These are phyloP conservation scores for Ustilago shanxiensis DNA, from an alignment of 1,284 basidiomycete species.

Conservation along the genomic window DNA sequence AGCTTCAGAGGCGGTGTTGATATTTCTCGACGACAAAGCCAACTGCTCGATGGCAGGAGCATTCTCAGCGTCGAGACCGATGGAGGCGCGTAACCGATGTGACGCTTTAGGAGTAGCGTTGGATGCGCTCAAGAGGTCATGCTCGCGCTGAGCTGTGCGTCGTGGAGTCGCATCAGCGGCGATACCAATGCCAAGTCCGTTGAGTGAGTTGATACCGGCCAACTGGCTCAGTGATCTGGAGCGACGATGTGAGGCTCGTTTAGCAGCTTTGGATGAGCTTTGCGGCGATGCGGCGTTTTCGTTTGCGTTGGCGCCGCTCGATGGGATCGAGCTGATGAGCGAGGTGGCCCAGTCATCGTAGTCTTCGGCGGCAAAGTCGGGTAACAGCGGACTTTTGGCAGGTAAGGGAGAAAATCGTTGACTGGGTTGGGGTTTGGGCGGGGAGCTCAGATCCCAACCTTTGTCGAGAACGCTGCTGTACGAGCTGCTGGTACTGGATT, in stretches of 20 bases:
- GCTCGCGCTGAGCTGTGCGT: constrained; percentile 14
- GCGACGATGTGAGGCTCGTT: constrained; percentile 21
- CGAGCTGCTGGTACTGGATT: constrained; percentile 53
- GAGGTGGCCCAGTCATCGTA: constrained; percentile 52
- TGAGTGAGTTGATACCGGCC: constrained; percentile 17
- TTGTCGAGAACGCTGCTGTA: constrained; percentile 58
- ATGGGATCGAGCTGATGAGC: constrained; percentile 46
- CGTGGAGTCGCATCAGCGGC: constrained; percentile 30
- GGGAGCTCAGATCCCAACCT: constrained; percentile 48
- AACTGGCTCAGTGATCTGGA: constrained; percentile 25
- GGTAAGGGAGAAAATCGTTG: constrained; percentile 19
- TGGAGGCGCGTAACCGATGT: constrained; percentile 23
- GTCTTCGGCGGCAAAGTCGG: constrained; percentile 49
- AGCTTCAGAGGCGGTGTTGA: not conserved
- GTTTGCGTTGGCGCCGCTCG: not conserved
- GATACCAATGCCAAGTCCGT: constrained; percentile 41
- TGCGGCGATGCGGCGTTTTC: not conserved
- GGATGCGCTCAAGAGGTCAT: constrained; percentile 15
- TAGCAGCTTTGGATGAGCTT: not conserved
- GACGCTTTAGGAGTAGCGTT: constrained; percentile 43
- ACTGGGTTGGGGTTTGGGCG: constrained; percentile 3
- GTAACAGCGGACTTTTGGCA: constrained; percentile 48
- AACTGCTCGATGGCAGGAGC: not conserved
- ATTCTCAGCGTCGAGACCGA: constrained; percentile 21
- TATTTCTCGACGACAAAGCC: not conserved